Evolutionary conservation across 768 basidiomycete species (phyloP), one percentile per base, ranked within the genome.

Genomic region (Pleurotus eryngii): DNA sequence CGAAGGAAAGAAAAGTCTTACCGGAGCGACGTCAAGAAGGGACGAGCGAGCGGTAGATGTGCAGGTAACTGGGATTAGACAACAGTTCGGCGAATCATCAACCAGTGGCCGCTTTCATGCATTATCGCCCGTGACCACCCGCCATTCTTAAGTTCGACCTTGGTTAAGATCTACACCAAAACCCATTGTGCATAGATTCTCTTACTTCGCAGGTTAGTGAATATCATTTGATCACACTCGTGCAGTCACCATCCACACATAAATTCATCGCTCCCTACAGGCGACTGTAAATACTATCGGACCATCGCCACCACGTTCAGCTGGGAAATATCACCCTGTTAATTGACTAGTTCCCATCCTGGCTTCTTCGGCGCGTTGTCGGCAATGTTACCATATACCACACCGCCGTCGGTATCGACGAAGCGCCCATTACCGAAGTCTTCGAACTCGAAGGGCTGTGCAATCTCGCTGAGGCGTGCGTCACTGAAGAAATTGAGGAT

Each of bases 1-100:
- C 71, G 81, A 18, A 76, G 77, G 53, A 61, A 64, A 46, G 78
- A 81, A 22, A 89, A 89, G 68, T 74, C 75, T 47, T 70, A 78
- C 59, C 72, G 81, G 56, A 84, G 82, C 61, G 70, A 73, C 2
- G 70, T 81, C 17, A 87, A 86, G 65, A 72, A 72, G 60, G 64
- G 65, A 20, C 65, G 74, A 27, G 46, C 55, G 17, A 57, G 63
- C 18, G 64, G 63, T 38, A 49, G 51, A 43, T 39, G 37, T 9
- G 38, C 35, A 14, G 18, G 17, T 18, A 37, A 42, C 39, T 54
- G 51, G 51, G 51, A 54, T n/a, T 54, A 30, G 39, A 1, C 30
- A 26, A 35, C 30, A 9, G 8, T 11, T 35, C 30, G 4, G 7
- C 30, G 11, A 26, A 35, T 11, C 11, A 35, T 11, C 30, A 35